Conservation (phyloP, 1,284 basidiomycete species). For the Takashimella tepidaria region DNA sequence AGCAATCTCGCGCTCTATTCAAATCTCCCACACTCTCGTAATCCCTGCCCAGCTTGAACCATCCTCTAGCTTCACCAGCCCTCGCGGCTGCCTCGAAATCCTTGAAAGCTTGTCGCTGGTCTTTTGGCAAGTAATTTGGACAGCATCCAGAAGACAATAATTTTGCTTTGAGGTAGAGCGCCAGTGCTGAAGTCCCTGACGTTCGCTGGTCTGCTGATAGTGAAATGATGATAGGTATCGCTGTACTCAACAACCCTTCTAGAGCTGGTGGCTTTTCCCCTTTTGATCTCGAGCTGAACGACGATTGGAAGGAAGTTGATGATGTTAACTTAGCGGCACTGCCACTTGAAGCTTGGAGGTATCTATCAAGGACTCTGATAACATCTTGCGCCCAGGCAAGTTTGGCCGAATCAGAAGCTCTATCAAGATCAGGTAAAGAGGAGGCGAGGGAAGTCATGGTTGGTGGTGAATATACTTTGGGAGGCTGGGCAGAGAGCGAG, state of each 20-base stretch:
- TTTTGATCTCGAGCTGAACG: background rate
- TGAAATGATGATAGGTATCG: constrained; percentile 31
- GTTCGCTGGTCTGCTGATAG: constrained; percentile 15
- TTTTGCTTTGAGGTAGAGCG: constrained; percentile 38
- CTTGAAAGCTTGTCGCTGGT: constrained; percentile 74
- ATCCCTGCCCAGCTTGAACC: constrained; percentile 85
- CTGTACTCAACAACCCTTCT: constrained; percentile 18
- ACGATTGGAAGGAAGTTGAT: constrained; percentile 5
- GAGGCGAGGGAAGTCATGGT: constrained; percentile 13
- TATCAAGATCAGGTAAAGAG: constrained; percentile 14
- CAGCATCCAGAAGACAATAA: constrained; percentile 40
- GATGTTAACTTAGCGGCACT: constrained; percentile 16
- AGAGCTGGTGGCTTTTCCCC: constrained; percentile 9
- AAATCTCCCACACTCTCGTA: constrained; percentile 82
- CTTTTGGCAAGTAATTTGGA: constrained; percentile 60
- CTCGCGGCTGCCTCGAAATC: constrained; percentile 79
- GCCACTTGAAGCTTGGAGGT: constrained; percentile 16
- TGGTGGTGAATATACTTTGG: constrained; percentile 20
- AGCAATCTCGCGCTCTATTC: constrained; percentile 68
- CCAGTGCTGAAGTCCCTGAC: constrained; percentile 13
- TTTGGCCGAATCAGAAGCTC: constrained; percentile 19
- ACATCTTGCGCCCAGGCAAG: constrained; percentile 36
- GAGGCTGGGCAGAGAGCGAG: constrained; percentile 15
- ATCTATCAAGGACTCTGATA: constrained; percentile 27
- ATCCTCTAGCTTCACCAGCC: constrained; percentile 64